phyloP scores from a whole-genome alignment of 768 basidiomycete species.

The Auricularia sp. region DNA sequence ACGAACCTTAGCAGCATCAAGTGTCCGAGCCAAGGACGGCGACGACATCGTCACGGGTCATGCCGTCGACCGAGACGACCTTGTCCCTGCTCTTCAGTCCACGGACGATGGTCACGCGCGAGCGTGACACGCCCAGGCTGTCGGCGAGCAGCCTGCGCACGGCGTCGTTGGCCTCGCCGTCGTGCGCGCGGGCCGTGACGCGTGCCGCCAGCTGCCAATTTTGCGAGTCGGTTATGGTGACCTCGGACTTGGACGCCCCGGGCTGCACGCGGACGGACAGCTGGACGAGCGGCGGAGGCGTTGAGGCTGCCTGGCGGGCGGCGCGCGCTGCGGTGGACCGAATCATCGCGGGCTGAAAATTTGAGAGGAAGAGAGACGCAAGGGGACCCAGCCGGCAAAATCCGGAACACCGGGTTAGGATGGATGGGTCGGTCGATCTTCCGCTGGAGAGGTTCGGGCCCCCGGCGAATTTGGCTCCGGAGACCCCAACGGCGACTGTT shows the following conservation, averaged over 20 bases:
- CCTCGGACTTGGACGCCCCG: neutral
- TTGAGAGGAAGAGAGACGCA: neutral
- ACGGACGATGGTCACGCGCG: neutral
- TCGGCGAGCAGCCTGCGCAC: neutral
- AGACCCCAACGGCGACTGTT: too few relatives aligned
- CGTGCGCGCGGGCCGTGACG: neutral
- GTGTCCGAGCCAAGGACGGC: neutral
- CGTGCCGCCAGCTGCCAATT: neutral
- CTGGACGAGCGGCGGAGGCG: neutral
- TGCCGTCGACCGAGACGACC: neutral
- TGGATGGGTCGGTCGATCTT: too few relatives aligned
- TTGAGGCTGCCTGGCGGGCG: neutral
- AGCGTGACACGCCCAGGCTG: neutral
- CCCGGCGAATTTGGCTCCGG: too few relatives aligned
- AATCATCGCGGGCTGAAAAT: neutral
- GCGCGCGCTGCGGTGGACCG: neutral
- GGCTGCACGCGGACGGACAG: neutral
- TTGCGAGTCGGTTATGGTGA: neutral
- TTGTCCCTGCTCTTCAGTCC: neutral
- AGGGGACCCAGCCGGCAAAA: too few relatives aligned
- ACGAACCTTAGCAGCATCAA: neutral
- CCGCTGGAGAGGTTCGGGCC: too few relatives aligned
- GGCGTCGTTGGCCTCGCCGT: neutral
- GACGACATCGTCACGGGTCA: neutral
- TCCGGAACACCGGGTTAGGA: too few relatives aligned